Base-by-base conservation (phyloP, 176 grass and related monocot genomes). In the Cenchrus purpureus region DNA sequence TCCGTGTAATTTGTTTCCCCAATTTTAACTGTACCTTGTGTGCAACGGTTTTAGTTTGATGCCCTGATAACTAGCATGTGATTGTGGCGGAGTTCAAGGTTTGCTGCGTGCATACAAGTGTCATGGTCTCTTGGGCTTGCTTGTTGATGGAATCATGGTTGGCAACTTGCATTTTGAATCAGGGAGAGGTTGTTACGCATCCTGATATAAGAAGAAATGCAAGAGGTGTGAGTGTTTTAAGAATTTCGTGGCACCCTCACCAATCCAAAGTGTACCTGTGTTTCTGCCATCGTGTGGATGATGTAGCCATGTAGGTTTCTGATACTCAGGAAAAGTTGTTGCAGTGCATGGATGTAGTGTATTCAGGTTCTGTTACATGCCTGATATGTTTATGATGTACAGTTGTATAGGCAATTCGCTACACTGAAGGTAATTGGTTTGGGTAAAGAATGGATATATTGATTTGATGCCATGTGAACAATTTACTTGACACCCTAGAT, bases 1-100 rank as follows among this genome's bases (percentile, higher is more conserved):
- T 11, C 57, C 14, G 71, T 54, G 12, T n/a, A 62, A 74, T 85
- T 48, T 32, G 20, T 59, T 40, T 46, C 22, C 56, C 19, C 14
- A 12, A 32, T 71, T 43, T 40, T 0, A 29, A 84, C 10, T 46
- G 64, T 78, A 10, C 42, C 29, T 25, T 60, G 12, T 16, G 42
- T 3, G 28, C 68, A 87, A 52, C 29, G 10, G 43, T 42, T 73
- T 86, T 16, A 3, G 43, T 66, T 67, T 72, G 73, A 79, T 59
- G 29, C 2, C 28, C 55, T 73, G 73, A 50, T 71, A 65, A 8
- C 45, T 46, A 75, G 25, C 65, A 67, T 90, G 49, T 49, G 25
- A 49, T 73, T 78, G 57, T 67, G 7, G 67, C 2, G 11, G 19
- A 42, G 48, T 34, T 42, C 12, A 0, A 7, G 29, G 51, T 10